Percentiles rank a stretch among this genome's conserved stretches.
phyloP scores from a whole-genome alignment of 164 flowering plant genomes.

The Vitis cinerea region DNA sequence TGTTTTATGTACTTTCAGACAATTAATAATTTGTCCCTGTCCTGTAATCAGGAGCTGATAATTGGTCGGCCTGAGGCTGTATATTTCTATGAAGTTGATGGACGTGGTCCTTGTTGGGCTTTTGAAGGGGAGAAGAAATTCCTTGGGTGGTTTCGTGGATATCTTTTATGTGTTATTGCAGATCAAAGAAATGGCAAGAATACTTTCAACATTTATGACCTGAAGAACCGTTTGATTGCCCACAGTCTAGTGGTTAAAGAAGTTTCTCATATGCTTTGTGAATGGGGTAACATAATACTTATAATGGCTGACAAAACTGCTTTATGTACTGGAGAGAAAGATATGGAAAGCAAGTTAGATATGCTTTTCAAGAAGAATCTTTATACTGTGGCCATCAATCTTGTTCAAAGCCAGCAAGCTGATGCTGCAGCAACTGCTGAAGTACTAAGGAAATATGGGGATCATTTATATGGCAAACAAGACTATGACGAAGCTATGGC shows the following conservation, averaged over 20 bases:
- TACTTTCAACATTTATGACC: conserved; percentile 87
- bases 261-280: conserved; percentile 92
- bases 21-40: conserved; percentile 12
- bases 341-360: conserved; percentile 99
- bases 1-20: conserved; percentile 1
- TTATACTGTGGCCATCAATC: conserved; percentile 92
- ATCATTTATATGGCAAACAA: conserved; percentile 90
- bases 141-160: conserved; percentile 98
- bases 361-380: conserved; percentile 97
- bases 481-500: conserved; percentile 97
- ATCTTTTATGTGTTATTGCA: conserved; percentile 82
- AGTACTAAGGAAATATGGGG: conserved; percentile 93
- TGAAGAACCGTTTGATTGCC: conserved; percentile 90
- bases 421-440: conserved; percentile 99
- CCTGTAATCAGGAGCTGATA: conserved; percentile 64
- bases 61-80: conserved; percentile 96
- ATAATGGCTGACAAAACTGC: conserved; percentile 79
- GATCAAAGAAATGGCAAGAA: conserved; percentile 75
- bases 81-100: conserved; percentile 96
- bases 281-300: conserved; percentile 95
- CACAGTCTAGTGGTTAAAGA: conserved; percentile 77
- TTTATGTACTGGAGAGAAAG: conserved; percentile 86
- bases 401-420: conserved; percentile 96
- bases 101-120: conserved; percentile 99
- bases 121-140: conserved; percentile 97